Evolutionary conservation across 2,329 filamentous ascomycete species (phyloP), one percentile per base, ranked within the genome.

Genomic region (Cladorrhinum sp.): DNA sequence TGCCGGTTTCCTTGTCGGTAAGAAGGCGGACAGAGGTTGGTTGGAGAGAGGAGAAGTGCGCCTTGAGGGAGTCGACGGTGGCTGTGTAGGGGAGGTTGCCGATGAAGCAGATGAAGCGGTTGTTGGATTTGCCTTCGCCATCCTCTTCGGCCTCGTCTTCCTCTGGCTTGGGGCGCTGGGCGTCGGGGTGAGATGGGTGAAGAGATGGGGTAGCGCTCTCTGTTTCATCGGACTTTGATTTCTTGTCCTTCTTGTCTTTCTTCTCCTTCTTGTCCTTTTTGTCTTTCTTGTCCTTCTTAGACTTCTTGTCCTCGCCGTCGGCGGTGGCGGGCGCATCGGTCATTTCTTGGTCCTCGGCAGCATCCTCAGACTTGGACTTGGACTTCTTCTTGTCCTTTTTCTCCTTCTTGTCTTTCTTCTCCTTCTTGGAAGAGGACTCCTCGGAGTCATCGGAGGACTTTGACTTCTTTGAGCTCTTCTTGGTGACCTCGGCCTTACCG

Each of bases 41-140:
- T 55, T 85, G 77, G 65, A 96, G 84, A 64, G 89, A 86, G 48
- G 86, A 81, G 74, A 97, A 97, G 79, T 97, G 93, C 60, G 84
- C 79, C 60, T 78, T 77, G 63, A 98, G 83, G 48, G 85, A 81
- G 54, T 84, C 84, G 55, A 82, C 81, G 3, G 89, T 96, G 45
- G 92, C 90, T 63, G 82, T 87, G 83, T 86, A 97, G 54, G 93
- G 93, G 5, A 98, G 88, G 77, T 97, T 97, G 73, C 93, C 91
- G 84, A 67, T 62, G 65, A 69, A 67, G 68, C 64, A 88, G 65
- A 93, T 86, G 76, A 95, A 95, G 69, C 88, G 85, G 62, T 92
- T 91, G 62, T 92, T 91, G 78, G 91, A 92, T 54, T 70, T 69
- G 56, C 52, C 67, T 48, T 61, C 54, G n/a, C 48, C 48, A 16